phyloP scores from a whole-genome alignment of 2,329 filamentous ascomycete genomes.

The Trichophyton schoenleinii region DNA sequence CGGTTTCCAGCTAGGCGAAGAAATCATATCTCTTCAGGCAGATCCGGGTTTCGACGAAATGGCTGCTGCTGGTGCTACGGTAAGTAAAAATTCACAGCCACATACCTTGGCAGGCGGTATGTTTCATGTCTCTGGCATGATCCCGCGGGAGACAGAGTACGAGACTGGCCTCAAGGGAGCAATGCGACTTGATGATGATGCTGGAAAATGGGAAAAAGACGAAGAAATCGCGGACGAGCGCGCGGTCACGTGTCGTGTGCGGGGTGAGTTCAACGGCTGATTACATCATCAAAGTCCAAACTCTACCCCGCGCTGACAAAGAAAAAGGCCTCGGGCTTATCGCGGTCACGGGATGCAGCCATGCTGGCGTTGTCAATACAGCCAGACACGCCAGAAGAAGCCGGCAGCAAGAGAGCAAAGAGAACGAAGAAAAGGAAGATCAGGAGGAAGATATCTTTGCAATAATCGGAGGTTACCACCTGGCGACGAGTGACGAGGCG shows the following conservation, averaged over 20 bases:
- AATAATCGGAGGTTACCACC: slow-evolving; percentile 43
- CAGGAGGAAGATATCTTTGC: slow-evolving; percentile 35
- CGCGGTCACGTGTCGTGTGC: slow-evolving; percentile 42
- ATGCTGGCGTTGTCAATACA: slow-evolving; percentile 44
- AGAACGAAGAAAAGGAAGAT: slow-evolving; percentile 26
- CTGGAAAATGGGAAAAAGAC: slow-evolving; percentile 18
- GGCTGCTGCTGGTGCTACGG: slow-evolving; percentile 28
- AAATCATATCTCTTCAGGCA: slow-evolving; percentile 39
- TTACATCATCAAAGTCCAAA: neutral
- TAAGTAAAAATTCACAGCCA: slow-evolving; percentile 28
- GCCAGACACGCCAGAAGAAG: slow-evolving; percentile 31
- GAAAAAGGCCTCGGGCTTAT: slow-evolving; percentile 38
- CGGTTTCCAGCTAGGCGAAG: slow-evolving; percentile 32
- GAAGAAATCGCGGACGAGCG: slow-evolving; percentile 41
- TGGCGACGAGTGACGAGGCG: slow-evolving; percentile 35
- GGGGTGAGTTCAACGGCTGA: slow-evolving; percentile 25
- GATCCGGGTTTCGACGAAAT: slow-evolving; percentile 42
- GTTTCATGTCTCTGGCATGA: slow-evolving; percentile 43
- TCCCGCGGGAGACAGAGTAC: slow-evolving; percentile 39
- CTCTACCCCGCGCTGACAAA: neutral
- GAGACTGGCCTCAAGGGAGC: slow-evolving; percentile 38
- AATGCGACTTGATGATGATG: slow-evolving; percentile 27
- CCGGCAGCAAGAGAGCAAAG: slow-evolving; percentile 22
- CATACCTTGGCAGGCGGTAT: slow-evolving; percentile 39
- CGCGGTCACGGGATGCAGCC: slow-evolving; percentile 45